Conservation (phyloP, 768 basidiomycete genomes). For the Kwoniella mangroviensis region DNA sequence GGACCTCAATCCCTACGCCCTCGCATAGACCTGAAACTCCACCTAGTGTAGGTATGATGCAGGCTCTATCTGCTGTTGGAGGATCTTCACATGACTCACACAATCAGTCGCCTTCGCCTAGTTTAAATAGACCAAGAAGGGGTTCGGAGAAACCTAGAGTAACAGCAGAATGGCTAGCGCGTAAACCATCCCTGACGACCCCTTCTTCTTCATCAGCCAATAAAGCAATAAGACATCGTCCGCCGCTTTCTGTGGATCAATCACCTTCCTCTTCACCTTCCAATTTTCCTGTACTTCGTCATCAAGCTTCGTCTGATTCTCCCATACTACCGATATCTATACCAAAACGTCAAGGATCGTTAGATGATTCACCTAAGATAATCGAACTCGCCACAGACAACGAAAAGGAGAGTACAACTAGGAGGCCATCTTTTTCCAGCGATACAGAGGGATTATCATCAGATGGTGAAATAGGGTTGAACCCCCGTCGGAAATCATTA, state of each 20-base stretch:
- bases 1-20: not conserved
- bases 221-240: slow-evolving; percentile 9
- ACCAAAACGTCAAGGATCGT: slow-evolving; percentile 13
- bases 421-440: slow-evolving; percentile 13
- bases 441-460: slow-evolving; percentile 20
- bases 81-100: slow-evolving; percentile 6
- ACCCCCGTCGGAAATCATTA: slow-evolving; percentile 6
- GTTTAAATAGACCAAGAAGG: not conserved
- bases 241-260: slow-evolving; percentile 13
- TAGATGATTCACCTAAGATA: slow-evolving; percentile 18
- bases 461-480: slow-evolving; percentile 21
- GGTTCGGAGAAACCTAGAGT: slow-evolving; percentile 1
- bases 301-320: not conserved
- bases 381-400: not conserved
- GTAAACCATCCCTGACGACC: slow-evolving; percentile 26
- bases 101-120: not conserved
- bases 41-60: slow-evolving; percentile 18
- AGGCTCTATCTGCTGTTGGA: slow-evolving; percentile 26
- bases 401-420: not conserved
- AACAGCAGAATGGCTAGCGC: slow-evolving; percentile 33
- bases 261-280: not conserved
- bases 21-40: slow-evolving; percentile 2
- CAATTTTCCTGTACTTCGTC: not conserved
- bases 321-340: not conserved
- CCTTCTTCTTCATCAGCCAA: not conserved